phyloP scores from a whole-genome alignment of 148 eudicot genomes.

The Chenopodium quinoa region DNA sequence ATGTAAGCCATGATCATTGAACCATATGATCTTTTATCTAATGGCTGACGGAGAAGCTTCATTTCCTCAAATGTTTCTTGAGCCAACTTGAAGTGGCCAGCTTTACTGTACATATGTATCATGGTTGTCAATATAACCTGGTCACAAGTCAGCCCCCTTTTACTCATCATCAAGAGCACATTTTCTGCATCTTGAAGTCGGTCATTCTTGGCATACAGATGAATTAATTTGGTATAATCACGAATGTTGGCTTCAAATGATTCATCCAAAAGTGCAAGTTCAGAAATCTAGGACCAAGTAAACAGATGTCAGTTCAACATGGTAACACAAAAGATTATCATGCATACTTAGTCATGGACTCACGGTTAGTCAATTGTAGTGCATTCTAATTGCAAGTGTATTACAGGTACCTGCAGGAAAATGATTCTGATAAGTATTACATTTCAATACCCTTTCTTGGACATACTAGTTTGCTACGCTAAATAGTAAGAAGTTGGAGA shows the following conservation, averaged over 20 bases:
- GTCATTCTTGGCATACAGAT: constrained; percentile 60
- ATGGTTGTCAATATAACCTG: constrained; percentile 81
- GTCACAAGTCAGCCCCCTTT: constrained; percentile 62
- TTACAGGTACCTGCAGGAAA: too few species aligned
- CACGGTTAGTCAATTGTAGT: background rate
- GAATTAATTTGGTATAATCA: constrained; percentile 86
- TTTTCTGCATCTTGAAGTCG: constrained; percentile 68
- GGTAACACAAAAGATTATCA: background rate
- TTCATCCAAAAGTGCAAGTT: constrained; percentile 64
- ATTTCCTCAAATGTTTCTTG: constrained; percentile 68
- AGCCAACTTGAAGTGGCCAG: constrained; percentile 65
- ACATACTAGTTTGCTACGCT: background rate
- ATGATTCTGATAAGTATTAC: background rate
- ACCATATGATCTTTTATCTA: constrained; percentile 83
- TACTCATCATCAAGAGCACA: constrained; percentile 51
- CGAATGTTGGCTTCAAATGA: constrained; percentile 88
- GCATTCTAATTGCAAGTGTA: background rate
- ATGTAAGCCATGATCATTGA: constrained; percentile 93
- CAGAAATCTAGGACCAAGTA: constrained; percentile 47
- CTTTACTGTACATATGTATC: constrained; percentile 89
- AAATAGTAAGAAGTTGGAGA: background rate
- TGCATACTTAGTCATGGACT: background rate
- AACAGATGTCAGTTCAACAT: constrained; percentile 7
- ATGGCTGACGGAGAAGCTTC: constrained; percentile 60
- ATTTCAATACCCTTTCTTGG: background rate